These are phyloP conservation scores for Nigrograna mackinnonii DNA, from an alignment of 2,329 filamentous ascomycete species.

Conservation along the genomic window DNA sequence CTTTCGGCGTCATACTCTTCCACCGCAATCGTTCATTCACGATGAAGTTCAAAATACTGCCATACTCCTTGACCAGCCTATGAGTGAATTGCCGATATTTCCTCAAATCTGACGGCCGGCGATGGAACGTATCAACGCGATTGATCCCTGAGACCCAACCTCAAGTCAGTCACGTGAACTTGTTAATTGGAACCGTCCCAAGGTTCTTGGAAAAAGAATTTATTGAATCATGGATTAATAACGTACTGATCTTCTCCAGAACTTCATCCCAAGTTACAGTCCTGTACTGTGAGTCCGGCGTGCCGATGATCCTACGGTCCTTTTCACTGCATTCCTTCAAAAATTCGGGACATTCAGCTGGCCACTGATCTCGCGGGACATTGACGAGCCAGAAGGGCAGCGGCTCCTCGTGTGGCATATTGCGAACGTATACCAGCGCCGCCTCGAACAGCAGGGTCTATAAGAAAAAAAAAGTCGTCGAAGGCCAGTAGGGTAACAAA, in stretches of 20 bases:
- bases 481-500: too few species aligned
- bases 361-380: constrained; percentile 65
- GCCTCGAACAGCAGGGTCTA: too few species aligned
- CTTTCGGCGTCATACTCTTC: constrained; percentile 52
- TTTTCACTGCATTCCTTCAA: constrained; percentile 67
- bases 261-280: constrained; percentile 72
- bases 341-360: constrained; percentile 71
- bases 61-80: constrained; percentile 67
- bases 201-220: not conserved
- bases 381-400: constrained; percentile 85
- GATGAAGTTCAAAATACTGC: constrained; percentile 79
- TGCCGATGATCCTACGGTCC: constrained; percentile 71
- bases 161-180: not conserved
- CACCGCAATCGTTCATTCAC: constrained; percentile 72
- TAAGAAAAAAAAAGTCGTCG: too few species aligned
- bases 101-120: constrained; percentile 76
- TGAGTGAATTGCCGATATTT: constrained; percentile 74
- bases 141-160: constrained; percentile 57
- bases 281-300: constrained; percentile 68
- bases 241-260: constrained; percentile 55
- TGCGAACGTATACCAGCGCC: too few species aligned
- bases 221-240: not conserved
- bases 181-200: not conserved
- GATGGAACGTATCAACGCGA: constrained; percentile 74
- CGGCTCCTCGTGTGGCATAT: constrained; percentile 31